These are phyloP conservation scores for Zymoseptoria brevis DNA, from an alignment of 2,329 filamentous ascomycete species.

Conservation along the genomic window DNA sequence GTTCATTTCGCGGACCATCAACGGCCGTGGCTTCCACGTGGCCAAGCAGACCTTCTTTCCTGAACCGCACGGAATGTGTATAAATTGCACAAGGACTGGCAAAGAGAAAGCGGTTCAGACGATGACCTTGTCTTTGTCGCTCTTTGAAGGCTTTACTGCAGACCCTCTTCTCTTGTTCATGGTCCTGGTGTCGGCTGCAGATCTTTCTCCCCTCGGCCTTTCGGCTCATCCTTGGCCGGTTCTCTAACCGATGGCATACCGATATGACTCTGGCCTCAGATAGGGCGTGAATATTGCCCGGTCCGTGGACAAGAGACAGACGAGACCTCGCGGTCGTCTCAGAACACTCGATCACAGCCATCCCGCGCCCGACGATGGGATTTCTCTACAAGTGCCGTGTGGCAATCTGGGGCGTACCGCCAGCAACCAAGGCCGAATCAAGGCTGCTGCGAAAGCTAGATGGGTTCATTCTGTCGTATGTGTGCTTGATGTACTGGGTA, in stretches of 20 bases:
- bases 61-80: no score
- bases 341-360: no score
- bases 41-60: background rate
- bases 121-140: no score
- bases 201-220: background rate
- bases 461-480: conserved; percentile 30
- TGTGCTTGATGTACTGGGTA: conserved; percentile 34
- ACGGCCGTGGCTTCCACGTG: background rate
- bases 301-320: background rate
- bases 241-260: background rate
- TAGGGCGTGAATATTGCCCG: background rate
- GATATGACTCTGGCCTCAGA: background rate
- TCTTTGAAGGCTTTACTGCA: no score
- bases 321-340: background rate
- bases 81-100: no score
- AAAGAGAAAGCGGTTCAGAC: no score
- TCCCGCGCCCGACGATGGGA: conserved; percentile 10
- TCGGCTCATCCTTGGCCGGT: background rate
- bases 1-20: background rate
- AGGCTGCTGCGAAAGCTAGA: conserved; percentile 25
- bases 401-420: conserved; percentile 21
- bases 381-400: conserved; percentile 17
- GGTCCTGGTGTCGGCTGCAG: background rate
- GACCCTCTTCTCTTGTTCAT: no score
- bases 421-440: conserved; percentile 19